These are phyloP conservation scores for Aciculosporium take DNA, from an alignment of 2,329 filamentous ascomycete species.

Conservation along the genomic window DNA sequence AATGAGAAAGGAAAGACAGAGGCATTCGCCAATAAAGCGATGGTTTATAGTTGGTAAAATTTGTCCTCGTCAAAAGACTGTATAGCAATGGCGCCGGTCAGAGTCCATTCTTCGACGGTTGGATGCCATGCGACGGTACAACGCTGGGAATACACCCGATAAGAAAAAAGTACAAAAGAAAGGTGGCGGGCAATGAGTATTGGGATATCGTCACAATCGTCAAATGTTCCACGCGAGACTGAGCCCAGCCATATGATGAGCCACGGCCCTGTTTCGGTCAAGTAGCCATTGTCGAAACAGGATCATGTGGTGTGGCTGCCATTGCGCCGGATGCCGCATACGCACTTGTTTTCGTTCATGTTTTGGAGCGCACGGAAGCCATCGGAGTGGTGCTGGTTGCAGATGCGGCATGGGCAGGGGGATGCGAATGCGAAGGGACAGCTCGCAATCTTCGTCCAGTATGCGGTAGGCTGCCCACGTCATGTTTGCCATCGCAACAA, in stretches of 20 bases:
- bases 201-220: conserved; percentile 4
- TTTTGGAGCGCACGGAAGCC: conserved; percentile 22
- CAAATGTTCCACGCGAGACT: neutral
- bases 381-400: conserved; percentile 22
- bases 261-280: neutral
- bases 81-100: neutral
- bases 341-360: conserved; percentile 12
- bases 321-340: neutral
- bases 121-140: neutral
- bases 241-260: neutral
- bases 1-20: neutral
- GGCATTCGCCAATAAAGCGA: neutral
- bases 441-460: conserved; percentile 31
- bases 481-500: conserved; percentile 92
- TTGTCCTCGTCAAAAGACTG: neutral
- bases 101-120: neutral
- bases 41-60: neutral
- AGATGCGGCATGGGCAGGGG: conserved; percentile 22
- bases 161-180: neutral
- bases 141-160: neutral
- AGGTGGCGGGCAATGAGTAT: neutral
- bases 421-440: conserved; percentile 22
- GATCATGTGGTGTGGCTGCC: neutral
- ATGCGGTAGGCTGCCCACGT: conserved; percentile 47
- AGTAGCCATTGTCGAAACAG: neutral